phyloP scores from a whole-genome alignment of 805 yeast genomes.

The Yarrowia hollandica region DNA sequence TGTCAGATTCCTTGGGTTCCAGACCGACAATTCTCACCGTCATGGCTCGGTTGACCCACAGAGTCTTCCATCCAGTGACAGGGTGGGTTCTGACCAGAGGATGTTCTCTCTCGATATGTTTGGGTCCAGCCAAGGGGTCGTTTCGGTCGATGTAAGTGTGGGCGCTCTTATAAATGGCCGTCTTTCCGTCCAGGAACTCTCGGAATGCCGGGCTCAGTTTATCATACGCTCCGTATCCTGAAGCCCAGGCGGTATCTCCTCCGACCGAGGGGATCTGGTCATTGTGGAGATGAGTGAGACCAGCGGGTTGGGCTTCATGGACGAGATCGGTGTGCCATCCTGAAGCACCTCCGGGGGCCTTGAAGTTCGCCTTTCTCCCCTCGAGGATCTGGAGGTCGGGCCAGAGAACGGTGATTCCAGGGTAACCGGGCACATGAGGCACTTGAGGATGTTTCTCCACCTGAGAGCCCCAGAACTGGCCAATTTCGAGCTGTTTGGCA shows the following conservation, averaged over 20 bases:
- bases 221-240: slow-evolving; percentile 56
- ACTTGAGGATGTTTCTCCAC: slow-evolving; percentile 48
- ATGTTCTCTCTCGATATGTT: slow-evolving; percentile 45
- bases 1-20: slow-evolving; percentile 51
- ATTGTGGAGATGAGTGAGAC: slow-evolving; percentile 54
- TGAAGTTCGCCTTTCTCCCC: slow-evolving; percentile 33
- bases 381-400: slow-evolving; percentile 43
- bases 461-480: slow-evolving; percentile 49
- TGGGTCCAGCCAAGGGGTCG: slow-evolving; percentile 50
- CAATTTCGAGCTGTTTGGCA: slow-evolving; percentile 48
- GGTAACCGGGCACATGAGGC: slow-evolving; percentile 43
- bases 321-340: slow-evolving; percentile 57
- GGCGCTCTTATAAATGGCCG: slow-evolving; percentile 47
- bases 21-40: slow-evolving; percentile 56
- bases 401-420: slow-evolving; percentile 49
- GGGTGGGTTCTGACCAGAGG: slow-evolving; percentile 66
- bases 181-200: slow-evolving; percentile 48
- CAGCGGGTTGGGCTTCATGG: slow-evolving; percentile 59
- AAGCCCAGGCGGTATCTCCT: slow-evolving; percentile 58
- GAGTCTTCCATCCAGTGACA: slow-evolving; percentile 61
- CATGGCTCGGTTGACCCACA: slow-evolving; percentile 55
- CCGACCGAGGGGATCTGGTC: slow-evolving; percentile 53
- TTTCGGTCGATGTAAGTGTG: slow-evolving; percentile 48
- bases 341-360: slow-evolving; percentile 38
- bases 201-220: slow-evolving; percentile 53